These are phyloP conservation scores for Aspergillus sp. DNA, from an alignment of 2,329 filamentous ascomycete species.

Conservation along the genomic window DNA sequence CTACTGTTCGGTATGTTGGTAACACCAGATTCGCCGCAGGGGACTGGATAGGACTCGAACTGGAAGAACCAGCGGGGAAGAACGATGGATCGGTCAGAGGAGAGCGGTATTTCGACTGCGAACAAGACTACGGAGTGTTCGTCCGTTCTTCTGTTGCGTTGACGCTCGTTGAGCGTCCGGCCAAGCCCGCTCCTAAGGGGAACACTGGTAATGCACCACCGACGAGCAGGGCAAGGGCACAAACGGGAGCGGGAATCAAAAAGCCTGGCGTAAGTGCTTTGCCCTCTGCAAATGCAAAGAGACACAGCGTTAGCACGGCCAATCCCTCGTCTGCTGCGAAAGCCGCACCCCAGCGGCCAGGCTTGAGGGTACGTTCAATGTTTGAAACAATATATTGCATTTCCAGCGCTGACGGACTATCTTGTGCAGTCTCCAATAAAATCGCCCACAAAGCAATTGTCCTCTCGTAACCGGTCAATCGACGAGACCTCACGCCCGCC, in stretches of 20 bases:
- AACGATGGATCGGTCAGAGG: conserved; percentile 91
- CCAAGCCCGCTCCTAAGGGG: conserved; percentile 30
- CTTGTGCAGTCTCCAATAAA: conserved; percentile 62
- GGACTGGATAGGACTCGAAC: conserved; percentile 84
- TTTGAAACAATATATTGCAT: conserved; percentile 1
- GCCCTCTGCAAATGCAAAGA: conserved; percentile 52
- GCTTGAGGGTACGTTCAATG: conserved; percentile 28
- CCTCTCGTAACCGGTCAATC: conserved; percentile 31
- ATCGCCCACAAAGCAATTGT: conserved; percentile 71
- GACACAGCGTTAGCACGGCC: conserved; percentile 63
- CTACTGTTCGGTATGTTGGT: conserved; percentile 74
- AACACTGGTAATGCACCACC: conserved; percentile 16
- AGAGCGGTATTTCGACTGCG: conserved; percentile 79
- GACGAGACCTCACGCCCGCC: conserved; percentile 49
- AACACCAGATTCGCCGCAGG: conserved; percentile 71
- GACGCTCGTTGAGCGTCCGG: conserved; percentile 39
- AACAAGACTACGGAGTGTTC: conserved; percentile 70
- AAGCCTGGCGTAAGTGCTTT: conserved; percentile 35
- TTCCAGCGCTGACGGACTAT: conserved; percentile 14
- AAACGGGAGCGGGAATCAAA: conserved; percentile 34
- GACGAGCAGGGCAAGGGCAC: conserved; percentile 32
- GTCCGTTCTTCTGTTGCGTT: conserved; percentile 65
- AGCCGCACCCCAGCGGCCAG: conserved; percentile 31
- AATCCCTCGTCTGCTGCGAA: conserved; percentile 66
- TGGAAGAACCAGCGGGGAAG: conserved; percentile 75